Base-by-base conservation (phyloP, 2,329 filamentous ascomycete genomes). In the Beauveria brongniartii region DNA sequence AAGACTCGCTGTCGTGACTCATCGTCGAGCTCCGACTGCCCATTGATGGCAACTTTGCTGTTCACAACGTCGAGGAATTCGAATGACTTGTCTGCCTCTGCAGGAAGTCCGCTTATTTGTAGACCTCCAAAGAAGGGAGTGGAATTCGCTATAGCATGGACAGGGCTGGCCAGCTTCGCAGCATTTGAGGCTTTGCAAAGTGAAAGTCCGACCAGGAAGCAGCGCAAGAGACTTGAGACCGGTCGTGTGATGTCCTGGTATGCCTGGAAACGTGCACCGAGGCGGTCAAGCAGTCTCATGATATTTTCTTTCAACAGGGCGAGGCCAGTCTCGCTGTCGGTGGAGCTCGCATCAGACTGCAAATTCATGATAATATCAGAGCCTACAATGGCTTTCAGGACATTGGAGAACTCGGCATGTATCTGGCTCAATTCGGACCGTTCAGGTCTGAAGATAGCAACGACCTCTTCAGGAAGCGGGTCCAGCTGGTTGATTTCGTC, bases 161-260 rank as follows among this genome's bases (percentile, higher is more conserved):
- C 72, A 62, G 65, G 55, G 22, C 64, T 44, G 9, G 81, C 70
- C 30, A 64, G 74, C 71, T 50, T 77, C 67, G 65, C 83, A 74
- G 66, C 82, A 65, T 69, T 77, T 8, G 68, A 65, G 2, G 71
- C 67, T 68, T 76, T 75, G 59, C 79, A 82, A 43, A 95, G 74
- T 1, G 84, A 87, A 37, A 95, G 74, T 3, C 91, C 92, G 63
- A 96, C 77, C 65, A 88, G 84, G 10, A 97, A 77, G 66, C 90
- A 90, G 62, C 89, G 85, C 48, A 97, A 78, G 64, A 97, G 89
- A 57, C 89, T 90, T 50, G 91, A 80, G 12, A 91, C 82, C 4
- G 91, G 92, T 50, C 83, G 80, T 0, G 89, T 90, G 66, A 97
- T 84, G 69, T 99, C 94, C 63, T 91, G 90, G 68, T 97, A 97